These are phyloP conservation scores for Pholiota molesta DNA, from an alignment of 768 basidiomycete genomes.

Conservation along the genomic window DNA sequence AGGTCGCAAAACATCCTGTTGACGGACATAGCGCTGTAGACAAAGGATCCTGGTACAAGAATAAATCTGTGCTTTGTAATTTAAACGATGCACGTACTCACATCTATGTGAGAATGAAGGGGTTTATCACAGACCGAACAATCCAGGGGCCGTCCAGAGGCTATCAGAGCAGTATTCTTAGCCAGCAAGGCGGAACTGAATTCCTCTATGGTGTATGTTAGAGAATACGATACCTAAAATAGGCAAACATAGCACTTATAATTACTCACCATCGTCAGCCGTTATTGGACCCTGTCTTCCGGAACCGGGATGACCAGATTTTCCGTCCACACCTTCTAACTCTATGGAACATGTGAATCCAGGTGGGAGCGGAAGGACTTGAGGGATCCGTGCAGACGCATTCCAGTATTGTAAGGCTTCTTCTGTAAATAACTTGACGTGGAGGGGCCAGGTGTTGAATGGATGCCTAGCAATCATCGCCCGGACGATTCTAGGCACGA, in stretches of 20 bases:
- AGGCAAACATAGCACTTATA: neutral
- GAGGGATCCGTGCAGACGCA: slow-evolving; percentile 26
- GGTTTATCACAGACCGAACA: slow-evolving; percentile 53
- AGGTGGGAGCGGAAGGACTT: slow-evolving; percentile 41
- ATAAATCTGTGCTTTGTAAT: neutral
- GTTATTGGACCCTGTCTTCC: slow-evolving; percentile 59
- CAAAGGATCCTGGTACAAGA: slow-evolving; percentile 48
- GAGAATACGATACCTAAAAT: neutral
- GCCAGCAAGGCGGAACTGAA: slow-evolving; percentile 52
- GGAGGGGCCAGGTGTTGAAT: slow-evolving; percentile 73
- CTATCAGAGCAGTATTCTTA: slow-evolving; percentile 48
- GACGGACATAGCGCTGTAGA: slow-evolving; percentile 56
- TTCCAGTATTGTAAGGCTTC: slow-evolving; percentile 63
- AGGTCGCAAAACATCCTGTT: slow-evolving; percentile 48
- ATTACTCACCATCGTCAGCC: slow-evolving; percentile 54
- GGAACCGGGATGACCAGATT: slow-evolving; percentile 53
- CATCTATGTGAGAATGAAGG: slow-evolving; percentile 39
- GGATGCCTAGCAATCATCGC: slow-evolving; percentile 68
- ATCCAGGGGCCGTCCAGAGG: slow-evolving; percentile 31
- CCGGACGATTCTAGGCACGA: slow-evolving; percentile 51
- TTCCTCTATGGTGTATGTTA: slow-evolving; percentile 33
- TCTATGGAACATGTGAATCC: slow-evolving; percentile 57
- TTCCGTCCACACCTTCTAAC: slow-evolving; percentile 73
- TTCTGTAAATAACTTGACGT: slow-evolving; percentile 72
- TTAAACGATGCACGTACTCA: slow-evolving; percentile 37